Conservation (phyloP, 108 stramenopile genomes). For the Cyclotella cryptica region DNA sequence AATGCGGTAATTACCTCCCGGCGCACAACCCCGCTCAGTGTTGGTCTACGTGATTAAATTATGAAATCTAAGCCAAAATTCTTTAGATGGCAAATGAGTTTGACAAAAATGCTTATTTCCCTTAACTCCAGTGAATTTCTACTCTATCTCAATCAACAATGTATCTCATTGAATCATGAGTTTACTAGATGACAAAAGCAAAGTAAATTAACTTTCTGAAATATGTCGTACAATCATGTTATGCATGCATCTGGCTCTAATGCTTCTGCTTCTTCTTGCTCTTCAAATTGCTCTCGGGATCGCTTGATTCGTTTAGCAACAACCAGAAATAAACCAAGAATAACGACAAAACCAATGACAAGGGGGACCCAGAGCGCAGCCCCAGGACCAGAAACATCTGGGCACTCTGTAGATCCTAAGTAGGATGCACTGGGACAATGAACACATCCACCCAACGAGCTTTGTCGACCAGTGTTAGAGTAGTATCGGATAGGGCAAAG, state of each 20-base stretch:
- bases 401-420: constrained; percentile 13
- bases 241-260: neutral
- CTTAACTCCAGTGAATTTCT: too few species aligned
- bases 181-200: too few species aligned
- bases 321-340: constrained; percentile 1
- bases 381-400: neutral
- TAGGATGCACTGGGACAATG: constrained; percentile 16
- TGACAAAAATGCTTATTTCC: too few species aligned
- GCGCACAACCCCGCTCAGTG: too few species aligned
- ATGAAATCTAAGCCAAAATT: too few species aligned
- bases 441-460: constrained; percentile 7
- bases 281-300: neutral
- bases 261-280: neutral
- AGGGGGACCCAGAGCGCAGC: constrained; percentile 3
- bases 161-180: too few species aligned
- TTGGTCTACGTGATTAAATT: too few species aligned
- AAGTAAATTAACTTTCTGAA: too few species aligned
- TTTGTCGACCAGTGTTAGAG: constrained; percentile 31
- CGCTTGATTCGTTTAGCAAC: neutral
- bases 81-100: too few species aligned
- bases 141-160: too few species aligned
- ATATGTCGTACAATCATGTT: too few species aligned
- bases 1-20: too few species aligned
- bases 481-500: constrained; percentile 46
- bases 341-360: neutral